Evolutionary conservation across 306 rosid genomes (phyloP), one percentile per base, ranked within the genome.

Genomic region (Morella rubra): DNA sequence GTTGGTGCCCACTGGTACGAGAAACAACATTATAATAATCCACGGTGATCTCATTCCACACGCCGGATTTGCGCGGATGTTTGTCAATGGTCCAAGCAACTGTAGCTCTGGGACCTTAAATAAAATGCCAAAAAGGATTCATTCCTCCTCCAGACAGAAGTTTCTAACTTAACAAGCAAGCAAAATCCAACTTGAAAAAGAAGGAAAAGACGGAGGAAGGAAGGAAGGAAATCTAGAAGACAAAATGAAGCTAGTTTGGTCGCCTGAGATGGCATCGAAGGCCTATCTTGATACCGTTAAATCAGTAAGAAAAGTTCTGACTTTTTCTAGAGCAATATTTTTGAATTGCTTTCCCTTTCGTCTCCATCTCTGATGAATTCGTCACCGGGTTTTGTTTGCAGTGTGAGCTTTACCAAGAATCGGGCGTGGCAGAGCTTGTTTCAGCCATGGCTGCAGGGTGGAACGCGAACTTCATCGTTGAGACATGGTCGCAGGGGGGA

Each of bases 381-480:
- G 7, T 24, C 27, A 22, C 4, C 19, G 72, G 47, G 58, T 54
- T 87, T 70, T 18, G 13, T 42, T 3, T 74, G 82, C 81, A 93
- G 97, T 91, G 97, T 44, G 73, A 86, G 79, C 70, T 86, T 60
- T 81, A 44, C 62, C 81, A 24, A 1, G 97, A 88, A 84, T 92
- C 96, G 0, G 97, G 99, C 14, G 97, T 87, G 8, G 89, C 97
- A 41, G 99, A 95, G 88, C 81, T 95, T 2, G 20, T 92, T 61
- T 88, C 99, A 1, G 97, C 99, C 62, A 92, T 92, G 97, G 96
- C 97, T 1, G 97, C 97, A 10, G 99, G 99, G 18, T 90, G 97
- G 99, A 90, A 90, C 81, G 86, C 99, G 0, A 79, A 80, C 61
- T 80, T 95, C 72, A 90, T 95, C 24, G 96, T 90, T 9, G 99